Evolutionary conservation across 257 asterid genomes (phyloP).

Genomic region (Penstemon newberryi): DNA sequence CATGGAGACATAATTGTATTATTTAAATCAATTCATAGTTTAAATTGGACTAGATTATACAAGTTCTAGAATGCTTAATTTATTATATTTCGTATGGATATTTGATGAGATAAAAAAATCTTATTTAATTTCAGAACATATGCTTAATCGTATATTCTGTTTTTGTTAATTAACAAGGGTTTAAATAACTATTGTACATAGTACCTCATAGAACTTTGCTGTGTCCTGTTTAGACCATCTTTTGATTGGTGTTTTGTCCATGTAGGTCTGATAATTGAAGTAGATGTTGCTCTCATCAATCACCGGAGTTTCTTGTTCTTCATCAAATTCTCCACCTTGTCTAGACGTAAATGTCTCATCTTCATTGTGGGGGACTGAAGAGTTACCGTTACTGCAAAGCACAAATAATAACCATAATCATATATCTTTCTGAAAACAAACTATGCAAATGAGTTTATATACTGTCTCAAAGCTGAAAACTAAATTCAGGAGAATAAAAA

Average conservation of each 20-base stretch:
- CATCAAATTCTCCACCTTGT: conserved; percentile 41
- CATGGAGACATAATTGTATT: conserved; percentile 4
- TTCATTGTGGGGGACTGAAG: conserved; percentile 39
- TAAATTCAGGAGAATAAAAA: background rate
- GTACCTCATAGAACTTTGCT: conserved; percentile 82
- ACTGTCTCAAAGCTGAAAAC: conserved; percentile 8
- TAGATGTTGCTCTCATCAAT: conserved; percentile 46
- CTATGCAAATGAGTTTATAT: background rate
- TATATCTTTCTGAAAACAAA: conserved; percentile 11
- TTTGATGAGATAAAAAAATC: no score
- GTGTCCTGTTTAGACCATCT: conserved; percentile 92
- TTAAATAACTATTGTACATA: no score
- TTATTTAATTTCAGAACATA: no score
- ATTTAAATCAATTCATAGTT: no score
- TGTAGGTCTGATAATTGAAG: conserved; percentile 78
- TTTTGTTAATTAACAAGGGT: no score
- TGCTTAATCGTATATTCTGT: no score
- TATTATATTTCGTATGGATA: no score
- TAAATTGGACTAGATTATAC: no score
- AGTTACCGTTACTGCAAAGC: conserved; percentile 50
- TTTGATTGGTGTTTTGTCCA: conserved; percentile 63
- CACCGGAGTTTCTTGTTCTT: conserved; percentile 38
- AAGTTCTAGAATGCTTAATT: no score
- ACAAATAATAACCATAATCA: conserved; percentile 24
- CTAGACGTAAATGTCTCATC: conserved; percentile 38